Base-by-base conservation (phyloP, 495 filamentous ascomycete species). In the Aspergillus olivimuriae region DNA sequence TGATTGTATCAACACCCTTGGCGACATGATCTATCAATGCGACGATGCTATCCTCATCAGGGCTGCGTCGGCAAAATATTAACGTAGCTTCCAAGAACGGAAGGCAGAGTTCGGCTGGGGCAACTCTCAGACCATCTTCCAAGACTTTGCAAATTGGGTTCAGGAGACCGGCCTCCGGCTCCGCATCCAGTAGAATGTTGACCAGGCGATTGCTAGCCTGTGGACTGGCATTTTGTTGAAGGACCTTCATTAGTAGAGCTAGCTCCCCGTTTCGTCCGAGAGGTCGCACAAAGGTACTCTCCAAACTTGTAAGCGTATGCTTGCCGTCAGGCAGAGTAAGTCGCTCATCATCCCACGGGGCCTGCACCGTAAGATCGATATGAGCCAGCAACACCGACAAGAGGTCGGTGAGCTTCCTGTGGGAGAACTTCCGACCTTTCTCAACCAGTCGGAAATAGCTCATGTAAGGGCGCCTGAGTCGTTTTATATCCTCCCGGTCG, bases 381-480 rank as follows among this genome's bases (percentile, higher is more conserved):
- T 52, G 49, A 24, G 51, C 51, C 14, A 78, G 52, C 16, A 78
- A 51, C 9, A 54, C 46, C 0, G 56, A 52, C 30, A 73, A 48
- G 15, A 78, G 48, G 34, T 74, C 70, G 34, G 72, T 62, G 35
- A 78, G 58, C 28, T 70, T 69, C 16, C 34, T 41, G 28, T 68
- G 57, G 2, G 61, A 66, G 34, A 75, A 69, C 4, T 68, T 64
- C 17, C 74, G 66, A 12, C 76, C 73, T 46, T 80, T 72, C 18
- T 83, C 76, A 3, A 84, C 20, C 17, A 85, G 57, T 1, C 66
- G 66, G 40, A 73, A 69, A 51, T 86, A 78, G 19, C 70, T 70
- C 0, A 74, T 62, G 23, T 76, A 75, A 1, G 75, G 68, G 6
- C 60, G 63, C 4, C 70, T 63, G 32, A 78, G 46, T 26, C 74